Percentiles rank a stretch among this genome's conserved stretches.
These are phyloP conservation scores for Onygenales sp. DNA, from an alignment of 2,329 filamentous ascomycete genomes.

Conservation along the genomic window DNA sequence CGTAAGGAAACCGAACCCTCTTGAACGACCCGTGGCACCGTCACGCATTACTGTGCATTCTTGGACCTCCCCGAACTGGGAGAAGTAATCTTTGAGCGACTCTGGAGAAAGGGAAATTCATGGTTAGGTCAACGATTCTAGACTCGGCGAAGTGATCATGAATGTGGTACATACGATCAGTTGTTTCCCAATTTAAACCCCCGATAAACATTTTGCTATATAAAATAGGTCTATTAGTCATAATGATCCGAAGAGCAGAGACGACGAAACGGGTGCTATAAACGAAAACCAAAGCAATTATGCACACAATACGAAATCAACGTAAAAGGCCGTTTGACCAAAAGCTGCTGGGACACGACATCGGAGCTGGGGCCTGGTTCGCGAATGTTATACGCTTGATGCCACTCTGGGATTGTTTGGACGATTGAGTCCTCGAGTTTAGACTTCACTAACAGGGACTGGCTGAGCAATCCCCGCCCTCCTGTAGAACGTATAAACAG, in stretches of 20 bases:
- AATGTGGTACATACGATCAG: conserved; percentile 64
- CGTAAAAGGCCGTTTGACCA: background rate
- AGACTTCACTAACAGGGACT: background rate
- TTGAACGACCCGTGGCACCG: conserved; percentile 81
- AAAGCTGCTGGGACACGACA: background rate
- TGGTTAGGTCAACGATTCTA: conserved; percentile 15
- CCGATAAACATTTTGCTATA: conserved; percentile 99
- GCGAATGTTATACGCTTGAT: background rate
- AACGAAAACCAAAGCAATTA: conserved; percentile 3
- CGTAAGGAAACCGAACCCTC: conserved; percentile 94
- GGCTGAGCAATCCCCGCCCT: background rate
- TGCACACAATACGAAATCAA: conserved; percentile 3
- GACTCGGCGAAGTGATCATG: conserved; percentile 2
- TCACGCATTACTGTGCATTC: conserved; percentile 99
- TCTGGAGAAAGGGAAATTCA: conserved; percentile 46
- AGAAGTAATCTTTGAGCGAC: conserved; percentile 93
- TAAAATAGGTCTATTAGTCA: conserved; percentile 26
- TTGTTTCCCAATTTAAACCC: conserved; percentile 97
- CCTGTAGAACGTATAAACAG: background rate
- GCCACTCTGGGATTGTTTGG: background rate
- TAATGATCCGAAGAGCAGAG: background rate
- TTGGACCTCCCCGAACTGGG: conserved; percentile 91
- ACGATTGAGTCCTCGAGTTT: background rate
- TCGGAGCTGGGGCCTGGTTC: background rate
- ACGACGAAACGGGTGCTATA: background rate